Evolutionary conservation across 2,329 filamentous ascomycete genomes (phyloP), one percentile per base, ranked within the genome.

Genomic region (Acephala macrosclerotiorum): DNA sequence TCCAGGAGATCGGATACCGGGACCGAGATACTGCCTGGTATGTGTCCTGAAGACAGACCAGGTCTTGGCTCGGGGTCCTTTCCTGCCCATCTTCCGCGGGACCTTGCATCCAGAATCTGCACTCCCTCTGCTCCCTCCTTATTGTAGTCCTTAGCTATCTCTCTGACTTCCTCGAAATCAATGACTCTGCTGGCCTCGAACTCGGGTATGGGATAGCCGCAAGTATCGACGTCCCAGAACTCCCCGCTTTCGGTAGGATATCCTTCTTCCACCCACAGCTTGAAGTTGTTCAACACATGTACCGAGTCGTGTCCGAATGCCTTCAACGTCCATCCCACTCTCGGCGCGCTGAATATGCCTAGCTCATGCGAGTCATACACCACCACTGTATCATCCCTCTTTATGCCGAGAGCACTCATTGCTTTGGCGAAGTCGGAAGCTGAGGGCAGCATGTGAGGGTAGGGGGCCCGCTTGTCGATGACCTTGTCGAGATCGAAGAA

Each of bases 401-500:
- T 87, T 71, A 99, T 96, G 8, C 96, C 96, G 58, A 99, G 81
- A 70, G 91, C 87, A 72, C 91, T 90, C 94, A 99, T 96, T 49
- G 94, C 93, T 61, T 90, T 87, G 53, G 93, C 92, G 76, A 99
- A 98, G 60, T 88, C 85, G 74, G 92, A 89, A 42, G 92, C 84
- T 8, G 86, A 90, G 2, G 96, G 96, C 2, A 99, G 87, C 96
- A 99, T 99, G 78, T 99, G 96, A 8, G 96, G 95, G 77, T 97
- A 98, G 1, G 93, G 91, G 63, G 91, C 97, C 72, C 89, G 88
- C 70, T 89, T 89, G 79, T 99, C 94, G 75, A 96, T 93, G 76
- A 97, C 87, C 74, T 89, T 93, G 80, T 99, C 96, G 61, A 99
- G 85, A 79, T 99, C 94, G 79, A 99, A 99, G 86, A 98, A 99